These are phyloP conservation scores for Nigrograna mackinnonii DNA, from an alignment of 2,329 filamentous ascomycete genomes.

Conservation along the genomic window DNA sequence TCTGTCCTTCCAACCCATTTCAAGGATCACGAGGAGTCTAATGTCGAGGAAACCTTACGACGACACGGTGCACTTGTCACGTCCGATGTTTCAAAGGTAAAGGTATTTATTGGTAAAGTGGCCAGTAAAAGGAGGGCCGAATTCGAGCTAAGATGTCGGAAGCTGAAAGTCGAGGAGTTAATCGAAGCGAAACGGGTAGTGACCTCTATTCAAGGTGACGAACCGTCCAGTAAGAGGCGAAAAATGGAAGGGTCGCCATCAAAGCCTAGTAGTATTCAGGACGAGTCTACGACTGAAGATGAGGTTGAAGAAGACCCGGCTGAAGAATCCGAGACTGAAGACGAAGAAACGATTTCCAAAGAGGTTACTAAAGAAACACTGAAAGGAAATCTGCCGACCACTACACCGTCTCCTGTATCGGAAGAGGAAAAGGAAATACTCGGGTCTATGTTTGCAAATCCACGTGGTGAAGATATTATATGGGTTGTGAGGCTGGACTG, in stretches of 20 bases:
- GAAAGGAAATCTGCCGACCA: no score
- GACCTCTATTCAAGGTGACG: conserved; percentile 16
- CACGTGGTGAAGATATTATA: conserved; percentile 36
- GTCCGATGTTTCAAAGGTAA: conserved; percentile 71
- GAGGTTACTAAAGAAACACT: conserved; percentile 8
- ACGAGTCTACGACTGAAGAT: conserved; percentile 26
- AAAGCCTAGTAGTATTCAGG: conserved; percentile 12
- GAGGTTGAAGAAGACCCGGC: conserved; percentile 11
- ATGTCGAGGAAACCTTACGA: conserved; percentile 66
- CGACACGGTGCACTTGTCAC: conserved; percentile 63
- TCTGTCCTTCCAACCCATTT: conserved; percentile 77
- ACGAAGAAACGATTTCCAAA: conserved; percentile 8
- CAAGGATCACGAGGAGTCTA: conserved; percentile 62
- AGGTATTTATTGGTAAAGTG: conserved; percentile 75
- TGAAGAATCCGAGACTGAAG: conserved; percentile 14
- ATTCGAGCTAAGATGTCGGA: conserved; percentile 74
- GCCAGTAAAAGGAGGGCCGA: conserved; percentile 69
- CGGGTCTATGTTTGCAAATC: conserved; percentile 16
- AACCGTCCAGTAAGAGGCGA: conserved; percentile 20
- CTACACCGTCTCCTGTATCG: neutral
- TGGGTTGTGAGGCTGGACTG: conserved; percentile 59
- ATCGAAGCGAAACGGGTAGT: conserved; percentile 19
- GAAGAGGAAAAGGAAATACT: conserved; percentile 5
- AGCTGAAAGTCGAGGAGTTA: conserved; percentile 61
- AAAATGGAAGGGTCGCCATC: conserved; percentile 7